Evolutionary conservation across 2,329 filamentous ascomycete species (phyloP).

Genomic region (Tothia fuscella): DNA sequence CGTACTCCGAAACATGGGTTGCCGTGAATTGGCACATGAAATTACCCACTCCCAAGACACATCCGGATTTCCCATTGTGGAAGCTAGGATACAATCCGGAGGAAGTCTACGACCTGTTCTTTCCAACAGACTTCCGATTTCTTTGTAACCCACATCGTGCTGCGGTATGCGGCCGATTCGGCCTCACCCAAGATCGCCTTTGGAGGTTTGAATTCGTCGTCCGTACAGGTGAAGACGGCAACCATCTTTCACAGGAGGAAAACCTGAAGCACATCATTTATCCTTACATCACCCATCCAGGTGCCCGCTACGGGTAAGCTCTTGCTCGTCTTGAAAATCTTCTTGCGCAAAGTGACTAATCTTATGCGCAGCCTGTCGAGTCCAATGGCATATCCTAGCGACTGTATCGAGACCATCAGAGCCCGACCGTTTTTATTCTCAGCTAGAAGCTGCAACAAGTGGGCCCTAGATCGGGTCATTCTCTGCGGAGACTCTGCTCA

Average conservation of each 20-base stretch:
- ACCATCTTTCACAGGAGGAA: constrained; percentile 21
- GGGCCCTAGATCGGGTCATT: constrained; percentile 31
- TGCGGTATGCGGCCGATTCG: constrained; percentile 34
- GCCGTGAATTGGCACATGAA: background rate
- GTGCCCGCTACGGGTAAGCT: background rate
- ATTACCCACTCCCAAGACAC: background rate
- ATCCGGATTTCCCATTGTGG: constrained; percentile 37
- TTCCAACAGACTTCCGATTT: constrained; percentile 34
- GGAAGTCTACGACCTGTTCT: constrained; percentile 37
- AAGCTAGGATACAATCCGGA: constrained; percentile 33
- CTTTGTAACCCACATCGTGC: constrained; percentile 31
- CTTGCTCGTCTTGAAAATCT: constrained; percentile 18
- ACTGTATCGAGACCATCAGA: constrained; percentile 34
- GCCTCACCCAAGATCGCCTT: constrained; percentile 27
- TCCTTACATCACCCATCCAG: constrained; percentile 2
- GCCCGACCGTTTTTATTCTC: constrained; percentile 35
- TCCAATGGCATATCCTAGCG: background rate
- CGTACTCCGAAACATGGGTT: background rate
- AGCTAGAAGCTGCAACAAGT: constrained; percentile 22
- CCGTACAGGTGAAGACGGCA: constrained; percentile 20
- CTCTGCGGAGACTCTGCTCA: constrained; percentile 38
- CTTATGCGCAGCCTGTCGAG: background rate
- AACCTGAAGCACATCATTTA: constrained; percentile 15
- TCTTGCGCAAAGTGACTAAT: background rate
- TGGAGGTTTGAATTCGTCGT: constrained; percentile 24